A percentile compares a stretch with the other conserved stretches of the same genome.
phyloP scores from a whole-genome alignment of 768 basidiomycete genomes.

The Suillus hirtellus region DNA sequence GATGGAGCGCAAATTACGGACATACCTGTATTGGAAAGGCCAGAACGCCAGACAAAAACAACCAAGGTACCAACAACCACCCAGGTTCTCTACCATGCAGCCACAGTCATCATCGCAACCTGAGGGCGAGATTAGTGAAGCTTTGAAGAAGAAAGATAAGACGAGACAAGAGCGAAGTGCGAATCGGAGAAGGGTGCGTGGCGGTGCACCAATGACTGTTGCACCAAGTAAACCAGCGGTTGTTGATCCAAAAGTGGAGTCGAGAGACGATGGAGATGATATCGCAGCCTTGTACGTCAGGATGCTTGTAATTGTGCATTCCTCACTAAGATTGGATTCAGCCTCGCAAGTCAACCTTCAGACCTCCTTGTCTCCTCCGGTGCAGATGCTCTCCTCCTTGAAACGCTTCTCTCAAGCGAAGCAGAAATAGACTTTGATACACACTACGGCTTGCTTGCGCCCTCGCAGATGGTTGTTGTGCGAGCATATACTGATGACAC shows the following conservation, averaged over 20 bases:
- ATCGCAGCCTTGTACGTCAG: conserved; percentile 59
- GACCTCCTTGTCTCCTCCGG: conserved; percentile 20
- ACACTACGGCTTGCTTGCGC: conserved; percentile 75
- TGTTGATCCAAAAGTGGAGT: conserved; percentile 13
- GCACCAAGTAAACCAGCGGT: conserved; percentile 13
- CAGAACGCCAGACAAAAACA: conserved; percentile 34
- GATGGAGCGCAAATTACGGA: conserved; percentile 75
- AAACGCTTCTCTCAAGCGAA: conserved; percentile 30
- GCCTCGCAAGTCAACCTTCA: conserved; percentile 22
- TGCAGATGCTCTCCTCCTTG: conserved; percentile 24
- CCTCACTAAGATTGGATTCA: conserved; percentile 9
- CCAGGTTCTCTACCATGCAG: background rate
- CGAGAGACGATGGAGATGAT: conserved; percentile 32
- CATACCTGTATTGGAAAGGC: conserved; percentile 83
- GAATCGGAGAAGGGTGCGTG: conserved; percentile 73
- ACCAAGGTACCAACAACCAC: background rate
- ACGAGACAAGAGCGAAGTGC: conserved; percentile 58
- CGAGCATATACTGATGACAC: conserved; percentile 90
- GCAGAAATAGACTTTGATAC: conserved; percentile 65
- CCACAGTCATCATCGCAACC: conserved; percentile 23
- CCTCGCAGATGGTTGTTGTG: conserved; percentile 81
- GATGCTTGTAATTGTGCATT: background rate
- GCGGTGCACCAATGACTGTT: conserved; percentile 52
- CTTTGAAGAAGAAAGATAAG: conserved; percentile 74
- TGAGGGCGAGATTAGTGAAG: conserved; percentile 59